These are phyloP conservation scores for Brassica nigra DNA, from an alignment of 345 rosid species.

Conservation along the genomic window DNA sequence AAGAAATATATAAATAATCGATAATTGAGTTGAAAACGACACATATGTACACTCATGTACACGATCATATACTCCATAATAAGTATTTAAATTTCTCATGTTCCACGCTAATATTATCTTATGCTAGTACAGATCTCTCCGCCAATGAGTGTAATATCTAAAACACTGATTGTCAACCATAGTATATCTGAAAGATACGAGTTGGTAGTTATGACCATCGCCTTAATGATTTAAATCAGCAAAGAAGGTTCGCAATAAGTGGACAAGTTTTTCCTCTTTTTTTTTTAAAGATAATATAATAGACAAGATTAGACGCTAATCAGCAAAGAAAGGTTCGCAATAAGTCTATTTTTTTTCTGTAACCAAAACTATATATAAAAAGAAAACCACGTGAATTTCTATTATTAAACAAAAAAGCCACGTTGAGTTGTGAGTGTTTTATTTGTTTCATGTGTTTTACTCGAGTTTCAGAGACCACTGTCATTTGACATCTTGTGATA, in stretches of 20 bases:
- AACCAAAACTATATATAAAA: neutral
- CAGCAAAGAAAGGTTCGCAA: no score
- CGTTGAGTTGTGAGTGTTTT: slow-evolving; percentile 18
- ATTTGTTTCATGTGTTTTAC: slow-evolving; percentile 5
- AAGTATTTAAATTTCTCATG: slow-evolving; percentile 24
- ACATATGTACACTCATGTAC: slow-evolving; percentile 1
- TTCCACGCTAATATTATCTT: slow-evolving; percentile 34
- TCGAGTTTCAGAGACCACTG: slow-evolving; percentile 4
- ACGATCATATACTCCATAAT: neutral
- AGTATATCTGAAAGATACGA: neutral
- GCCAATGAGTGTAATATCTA: neutral
- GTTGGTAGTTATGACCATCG: neutral
- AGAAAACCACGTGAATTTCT: slow-evolving; percentile 37
- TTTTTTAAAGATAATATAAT: neutral
- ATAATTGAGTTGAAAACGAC: neutral
- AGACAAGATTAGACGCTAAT: neutral
- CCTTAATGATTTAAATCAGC: slow-evolving; percentile 4
- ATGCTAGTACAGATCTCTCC: neutral
- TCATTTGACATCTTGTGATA: slow-evolving; percentile 16
- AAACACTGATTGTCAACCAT: neutral
- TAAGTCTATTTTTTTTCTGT: no score
- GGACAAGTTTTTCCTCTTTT: neutral
- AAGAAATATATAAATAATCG: neutral
- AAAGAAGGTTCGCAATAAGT: neutral
- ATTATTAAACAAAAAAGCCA: slow-evolving; percentile 24